Conservation (phyloP, 2,329 filamentous ascomycete genomes). For the Aspergillus ibericus region DNA sequence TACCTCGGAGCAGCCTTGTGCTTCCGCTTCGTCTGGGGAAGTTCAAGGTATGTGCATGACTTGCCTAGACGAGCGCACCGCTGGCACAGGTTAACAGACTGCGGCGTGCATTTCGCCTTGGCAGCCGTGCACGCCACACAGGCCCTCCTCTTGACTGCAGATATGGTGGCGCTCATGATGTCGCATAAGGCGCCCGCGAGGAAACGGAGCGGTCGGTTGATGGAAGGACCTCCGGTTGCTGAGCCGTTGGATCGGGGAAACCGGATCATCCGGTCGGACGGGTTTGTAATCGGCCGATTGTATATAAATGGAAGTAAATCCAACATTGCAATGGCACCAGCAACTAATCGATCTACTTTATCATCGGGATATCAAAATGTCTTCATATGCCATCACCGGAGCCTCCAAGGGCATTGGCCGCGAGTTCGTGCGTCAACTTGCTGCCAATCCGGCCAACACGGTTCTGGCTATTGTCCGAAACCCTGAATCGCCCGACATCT, state of each 20-base stretch:
- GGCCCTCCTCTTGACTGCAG: slow-evolving; percentile 22
- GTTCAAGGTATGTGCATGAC: slow-evolving; percentile 27
- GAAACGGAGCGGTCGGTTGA: slow-evolving; percentile 1
- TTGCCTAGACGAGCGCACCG: slow-evolving; percentile 23
- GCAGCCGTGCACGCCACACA: slow-evolving; percentile 24
- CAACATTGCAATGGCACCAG: neutral
- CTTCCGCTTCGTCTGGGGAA: slow-evolving; percentile 27
- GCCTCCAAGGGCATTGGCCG: slow-evolving; percentile 36
- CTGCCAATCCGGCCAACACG: slow-evolving; percentile 32
- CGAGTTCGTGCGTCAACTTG: slow-evolving; percentile 32
- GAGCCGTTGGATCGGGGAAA: neutral
- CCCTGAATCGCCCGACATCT: slow-evolving; percentile 22
- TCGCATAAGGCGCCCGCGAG: neutral
- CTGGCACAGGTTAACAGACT: slow-evolving; percentile 20
- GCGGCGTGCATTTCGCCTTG: slow-evolving; percentile 27
- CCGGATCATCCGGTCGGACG: neutral
- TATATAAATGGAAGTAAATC: neutral
- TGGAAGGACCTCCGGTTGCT: neutral
- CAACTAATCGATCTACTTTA: neutral
- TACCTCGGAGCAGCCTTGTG: slow-evolving; percentile 14
- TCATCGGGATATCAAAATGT: slow-evolving; percentile 22
- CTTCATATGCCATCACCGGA: slow-evolving; percentile 40
- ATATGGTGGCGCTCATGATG: neutral
- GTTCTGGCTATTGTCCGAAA: slow-evolving; percentile 44
- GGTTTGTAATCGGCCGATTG: neutral